Evolutionary conservation across 2,329 filamentous ascomycete genomes (phyloP).

Genomic region (Alternaria sp.): DNA sequence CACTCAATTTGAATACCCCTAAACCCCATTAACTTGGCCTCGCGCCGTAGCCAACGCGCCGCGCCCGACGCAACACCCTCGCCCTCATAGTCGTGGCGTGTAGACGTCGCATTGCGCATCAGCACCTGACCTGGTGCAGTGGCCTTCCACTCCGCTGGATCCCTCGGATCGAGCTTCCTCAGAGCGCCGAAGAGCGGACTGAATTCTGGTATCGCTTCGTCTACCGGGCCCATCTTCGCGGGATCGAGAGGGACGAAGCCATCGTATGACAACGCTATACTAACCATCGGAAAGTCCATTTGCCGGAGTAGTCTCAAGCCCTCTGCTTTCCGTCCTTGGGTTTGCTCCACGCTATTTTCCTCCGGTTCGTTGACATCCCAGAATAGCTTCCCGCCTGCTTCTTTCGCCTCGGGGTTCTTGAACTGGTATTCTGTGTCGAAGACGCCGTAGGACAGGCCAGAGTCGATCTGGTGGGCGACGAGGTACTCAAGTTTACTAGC

Average conservation of each 20-base stretch:
- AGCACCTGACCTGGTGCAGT: constrained; percentile 39
- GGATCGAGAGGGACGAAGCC: constrained; percentile 31
- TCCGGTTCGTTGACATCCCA: constrained; percentile 29
- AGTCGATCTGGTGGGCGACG: constrained; percentile 42
- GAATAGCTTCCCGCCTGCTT: constrained; percentile 32
- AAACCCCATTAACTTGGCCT: constrained; percentile 42
- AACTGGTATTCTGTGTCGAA: constrained; percentile 49
- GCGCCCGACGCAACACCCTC: constrained; percentile 42
- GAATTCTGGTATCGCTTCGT: constrained; percentile 33
- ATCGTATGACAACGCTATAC: constrained; percentile 48
- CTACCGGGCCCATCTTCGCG: constrained; percentile 28
- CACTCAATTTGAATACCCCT: constrained; percentile 47
- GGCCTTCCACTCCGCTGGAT: constrained; percentile 36
- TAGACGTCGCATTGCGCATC: constrained; percentile 47
- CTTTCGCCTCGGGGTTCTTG: constrained; percentile 39
- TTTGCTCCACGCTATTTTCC: constrained; percentile 15
- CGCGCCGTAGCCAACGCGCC: constrained; percentile 48
- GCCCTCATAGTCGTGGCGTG: constrained; percentile 45
- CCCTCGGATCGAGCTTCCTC: constrained; percentile 24
- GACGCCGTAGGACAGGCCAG: constrained; percentile 46
- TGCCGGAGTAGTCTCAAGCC: constrained; percentile 31
- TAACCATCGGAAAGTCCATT: constrained; percentile 51
- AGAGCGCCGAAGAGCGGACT: constrained; percentile 29
- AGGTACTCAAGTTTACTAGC: constrained; percentile 31
- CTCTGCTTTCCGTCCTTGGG: constrained; percentile 26